Evolutionary conservation across 2,329 filamentous ascomycete genomes (phyloP), one percentile per base, ranked within the genome.

Genomic region (Penicillium concentricum): DNA sequence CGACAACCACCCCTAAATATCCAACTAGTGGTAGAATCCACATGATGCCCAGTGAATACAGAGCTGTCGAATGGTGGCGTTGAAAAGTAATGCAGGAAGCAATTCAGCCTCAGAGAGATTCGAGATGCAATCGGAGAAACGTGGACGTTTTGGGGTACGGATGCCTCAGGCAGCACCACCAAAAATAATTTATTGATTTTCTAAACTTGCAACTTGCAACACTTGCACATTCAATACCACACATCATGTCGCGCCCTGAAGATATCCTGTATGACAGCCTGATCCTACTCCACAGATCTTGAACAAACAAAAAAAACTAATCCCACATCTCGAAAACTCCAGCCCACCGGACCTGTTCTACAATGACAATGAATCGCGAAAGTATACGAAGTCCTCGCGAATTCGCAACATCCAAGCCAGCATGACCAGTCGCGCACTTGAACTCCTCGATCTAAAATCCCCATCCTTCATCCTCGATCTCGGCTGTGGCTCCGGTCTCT

Each of bases 321-420:
- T 64, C 66, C 58, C 60, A 37, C 54, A 32, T 35, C 20, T 51
- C 8, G 28, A 51, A 51, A 45, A 5, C 28, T 41, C 12, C 74
- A 95, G 91, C 72, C 91, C 92, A 49, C 93, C 94, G 63, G 94
- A 99, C 78, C 88, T 97, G 72, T 95, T 96, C 81, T 99, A 99
- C 83, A 89, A 97, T 81, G 93, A 97, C 79, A 82, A 83, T 75
- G 93, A 97, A 81, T 93, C 94, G 32, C 89, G 90, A 73, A 97
- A 97, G 82, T 99, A 99, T 81, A 97, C 94, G 9, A 97, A 93
- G 5, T 93, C 87, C 62, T 96, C 92, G 5, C 91, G 94, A 62
- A 97, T 99, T 72, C 91, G 94, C 70, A 92, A 90, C 67, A 96
- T 99, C 67, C 94, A 99, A 76, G 89, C 92, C 0, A 85, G 87